Percentiles rank a stretch among this genome's conserved stretches.
Conservation (phyloP, 768 basidiomycete species). For the Fomitopsis pulvina region DNA sequence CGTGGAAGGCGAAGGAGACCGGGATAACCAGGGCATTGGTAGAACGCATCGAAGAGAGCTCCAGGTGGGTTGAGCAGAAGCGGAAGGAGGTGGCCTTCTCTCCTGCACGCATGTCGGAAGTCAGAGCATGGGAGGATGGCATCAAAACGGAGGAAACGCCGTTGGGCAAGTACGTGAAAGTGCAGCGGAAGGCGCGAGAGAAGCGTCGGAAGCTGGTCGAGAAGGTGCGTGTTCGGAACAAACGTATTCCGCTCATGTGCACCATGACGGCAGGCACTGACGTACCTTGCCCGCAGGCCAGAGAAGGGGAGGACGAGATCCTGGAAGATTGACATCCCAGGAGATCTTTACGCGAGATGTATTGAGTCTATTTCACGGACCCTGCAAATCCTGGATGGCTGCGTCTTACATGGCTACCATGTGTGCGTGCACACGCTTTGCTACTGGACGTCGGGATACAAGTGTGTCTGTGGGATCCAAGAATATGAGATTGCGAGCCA, state of each 20-base stretch:
- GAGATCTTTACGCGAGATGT: not conserved
- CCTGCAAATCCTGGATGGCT: not conserved
- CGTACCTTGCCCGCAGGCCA: slow-evolving; percentile 39
- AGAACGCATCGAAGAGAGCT: slow-evolving; percentile 84
- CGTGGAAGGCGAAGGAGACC: slow-evolving; percentile 44
- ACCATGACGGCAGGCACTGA: no score
- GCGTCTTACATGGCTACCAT: not conserved
- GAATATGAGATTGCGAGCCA: not conserved
- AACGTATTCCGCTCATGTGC: not conserved
- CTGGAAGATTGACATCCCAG: slow-evolving; percentile 36
- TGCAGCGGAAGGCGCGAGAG: slow-evolving; percentile 76
- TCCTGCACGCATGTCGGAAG: slow-evolving; percentile 62
- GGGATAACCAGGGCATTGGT: slow-evolving; percentile 66
- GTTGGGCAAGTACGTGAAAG: slow-evolving; percentile 72
- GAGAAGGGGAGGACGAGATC: slow-evolving; percentile 64
- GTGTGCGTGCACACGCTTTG: not conserved
- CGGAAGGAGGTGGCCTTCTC: slow-evolving; percentile 68
- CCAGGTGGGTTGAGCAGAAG: slow-evolving; percentile 66
- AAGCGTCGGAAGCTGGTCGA: slow-evolving; percentile 63
- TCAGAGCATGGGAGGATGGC: slow-evolving; percentile 66
- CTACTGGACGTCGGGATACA: not conserved
- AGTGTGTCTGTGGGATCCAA: not conserved
- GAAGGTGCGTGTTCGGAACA: slow-evolving; percentile 53
- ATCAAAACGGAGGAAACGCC: slow-evolving; percentile 66
- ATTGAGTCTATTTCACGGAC: not conserved